Percentiles rank a stretch among this genome's conserved stretches.
Evolutionary conservation across 2,329 filamentous ascomycete species (phyloP).

Genomic region (Penicillium sclerotigenum): DNA sequence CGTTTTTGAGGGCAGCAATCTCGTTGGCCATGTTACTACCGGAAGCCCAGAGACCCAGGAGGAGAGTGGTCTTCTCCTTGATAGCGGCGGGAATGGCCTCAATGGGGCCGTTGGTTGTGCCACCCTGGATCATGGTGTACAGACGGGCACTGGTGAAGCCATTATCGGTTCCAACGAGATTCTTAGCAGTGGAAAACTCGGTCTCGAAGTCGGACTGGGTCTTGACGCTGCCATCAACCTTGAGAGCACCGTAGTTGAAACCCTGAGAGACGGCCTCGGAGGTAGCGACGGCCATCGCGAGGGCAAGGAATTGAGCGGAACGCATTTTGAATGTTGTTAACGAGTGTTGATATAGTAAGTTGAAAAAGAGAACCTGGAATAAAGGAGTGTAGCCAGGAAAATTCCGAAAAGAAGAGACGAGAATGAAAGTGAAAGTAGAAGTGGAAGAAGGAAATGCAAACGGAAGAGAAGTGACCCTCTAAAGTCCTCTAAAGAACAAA

Average conservation of each 20-base stretch:
- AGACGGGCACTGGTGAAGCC: slow-evolving; percentile 49
- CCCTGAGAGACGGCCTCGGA: slow-evolving; percentile 42
- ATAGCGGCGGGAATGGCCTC: slow-evolving; percentile 79
- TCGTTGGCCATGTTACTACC: slow-evolving; percentile 71
- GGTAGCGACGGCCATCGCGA: slow-evolving; percentile 34
- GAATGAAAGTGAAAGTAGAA: neutral
- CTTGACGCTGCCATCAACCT: slow-evolving; percentile 41
- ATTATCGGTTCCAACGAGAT: slow-evolving; percentile 36
- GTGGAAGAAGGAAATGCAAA: slow-evolving; percentile 7
- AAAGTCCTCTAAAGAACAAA: slow-evolving; percentile 6
- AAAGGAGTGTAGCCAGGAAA: slow-evolving; percentile 11
- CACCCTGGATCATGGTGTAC: slow-evolving; percentile 62
- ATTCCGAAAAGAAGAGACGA: slow-evolving; percentile 6
- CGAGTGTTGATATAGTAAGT: slow-evolving; percentile 8
- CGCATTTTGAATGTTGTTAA: slow-evolving; percentile 29
- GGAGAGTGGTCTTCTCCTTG: slow-evolving; percentile 69
- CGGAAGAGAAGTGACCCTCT: slow-evolving; percentile 9
- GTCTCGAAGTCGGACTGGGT: slow-evolving; percentile 44
- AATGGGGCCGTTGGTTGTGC: slow-evolving; percentile 63
- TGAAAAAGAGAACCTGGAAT: slow-evolving; percentile 6
- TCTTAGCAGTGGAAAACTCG: slow-evolving; percentile 47
- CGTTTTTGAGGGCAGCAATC: slow-evolving; percentile 65
- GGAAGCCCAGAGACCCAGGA: slow-evolving; percentile 82
- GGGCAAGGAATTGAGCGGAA: slow-evolving; percentile 32
- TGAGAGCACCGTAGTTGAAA: slow-evolving; percentile 49